phyloP scores from a whole-genome alignment of 768 basidiomycete species.

The Cubamyces lactineus region DNA sequence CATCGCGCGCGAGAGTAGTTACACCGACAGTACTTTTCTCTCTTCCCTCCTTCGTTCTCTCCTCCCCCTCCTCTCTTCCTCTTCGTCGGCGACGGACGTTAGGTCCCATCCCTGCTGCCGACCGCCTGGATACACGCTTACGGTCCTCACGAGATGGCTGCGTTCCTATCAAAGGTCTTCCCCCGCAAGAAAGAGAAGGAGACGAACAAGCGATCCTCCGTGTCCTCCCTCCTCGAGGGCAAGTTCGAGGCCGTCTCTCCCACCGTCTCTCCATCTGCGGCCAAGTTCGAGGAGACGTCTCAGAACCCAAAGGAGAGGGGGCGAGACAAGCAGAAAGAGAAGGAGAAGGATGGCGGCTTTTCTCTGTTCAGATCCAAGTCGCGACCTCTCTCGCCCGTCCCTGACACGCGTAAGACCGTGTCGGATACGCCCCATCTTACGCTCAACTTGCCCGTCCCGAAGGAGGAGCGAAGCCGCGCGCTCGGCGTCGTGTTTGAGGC shows the following conservation, averaged over 20 bases:
- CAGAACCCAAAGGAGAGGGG: slow-evolving; percentile 39
- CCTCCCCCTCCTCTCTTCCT: slow-evolving; percentile 3
- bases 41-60: neutral
- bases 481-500: slow-evolving; percentile 64
- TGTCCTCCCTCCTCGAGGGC: slow-evolving; percentile 63
- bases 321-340: slow-evolving; percentile 42
- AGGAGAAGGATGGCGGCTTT: slow-evolving; percentile 46
- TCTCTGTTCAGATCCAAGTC: slow-evolving; percentile 55
- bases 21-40: neutral
- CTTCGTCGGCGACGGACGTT: slow-evolving; percentile 21
- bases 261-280: slow-evolving; percentile 40
- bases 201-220: slow-evolving; percentile 39
- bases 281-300: slow-evolving; percentile 31
- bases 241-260: slow-evolving; percentile 75
- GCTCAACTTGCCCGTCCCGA: slow-evolving; percentile 59
- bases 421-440: slow-evolving; percentile 57
- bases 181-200: slow-evolving; percentile 71
- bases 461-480: slow-evolving; percentile 49
- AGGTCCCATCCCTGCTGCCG: slow-evolving; percentile 17
- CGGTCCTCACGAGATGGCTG: slow-evolving; percentile 45
- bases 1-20: neutral
- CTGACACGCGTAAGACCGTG: slow-evolving; percentile 39
- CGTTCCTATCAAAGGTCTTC: slow-evolving; percentile 78
- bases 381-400: slow-evolving; percentile 39
- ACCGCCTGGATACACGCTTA: neutral